Conservation (phyloP, 495 filamentous ascomycete species). For the Rhizodiscina lignyota region DNA sequence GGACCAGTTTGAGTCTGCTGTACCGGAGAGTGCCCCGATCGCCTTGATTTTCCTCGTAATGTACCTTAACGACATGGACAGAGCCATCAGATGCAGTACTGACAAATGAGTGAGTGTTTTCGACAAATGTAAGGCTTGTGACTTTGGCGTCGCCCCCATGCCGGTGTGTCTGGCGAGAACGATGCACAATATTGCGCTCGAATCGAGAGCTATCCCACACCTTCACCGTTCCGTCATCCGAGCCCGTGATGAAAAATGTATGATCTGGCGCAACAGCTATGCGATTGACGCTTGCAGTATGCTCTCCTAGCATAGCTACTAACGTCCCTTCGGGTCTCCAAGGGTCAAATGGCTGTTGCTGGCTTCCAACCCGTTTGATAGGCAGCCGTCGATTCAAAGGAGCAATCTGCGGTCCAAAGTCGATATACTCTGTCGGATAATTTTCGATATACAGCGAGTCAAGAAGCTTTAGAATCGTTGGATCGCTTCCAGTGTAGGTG, state of each 20-base stretch:
- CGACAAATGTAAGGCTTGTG: slow-evolving; percentile 71
- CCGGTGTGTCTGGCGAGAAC: slow-evolving; percentile 72
- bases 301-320: slow-evolving; percentile 78
- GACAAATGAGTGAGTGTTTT: slow-evolving; percentile 85
- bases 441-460: slow-evolving; percentile 83
- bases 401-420: slow-evolving; percentile 69
- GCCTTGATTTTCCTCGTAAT: slow-evolving; percentile 36
- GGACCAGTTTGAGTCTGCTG: slow-evolving; percentile 54
- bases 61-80: slow-evolving; percentile 75
- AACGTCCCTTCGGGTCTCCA: slow-evolving; percentile 79
- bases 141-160: slow-evolving; percentile 56
- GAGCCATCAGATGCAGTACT: slow-evolving; percentile 82
- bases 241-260: slow-evolving; percentile 82
- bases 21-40: slow-evolving; percentile 45
- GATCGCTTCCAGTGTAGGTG: slow-evolving; percentile 78
- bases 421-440: slow-evolving; percentile 63
- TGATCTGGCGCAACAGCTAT: slow-evolving; percentile 80
- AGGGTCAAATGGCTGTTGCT: slow-evolving; percentile 27
- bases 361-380: slow-evolving; percentile 38
- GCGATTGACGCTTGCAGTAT: slow-evolving; percentile 65
- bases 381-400: slow-evolving; percentile 46
- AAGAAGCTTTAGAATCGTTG: slow-evolving; percentile 67
- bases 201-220: slow-evolving; percentile 86
- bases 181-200: slow-evolving; percentile 74
- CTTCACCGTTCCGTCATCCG: slow-evolving; percentile 82